Evolutionary conservation across 2,329 filamentous ascomycete species (phyloP), one percentile per base, ranked within the genome.

Genomic region (Colletotrichum filicis): DNA sequence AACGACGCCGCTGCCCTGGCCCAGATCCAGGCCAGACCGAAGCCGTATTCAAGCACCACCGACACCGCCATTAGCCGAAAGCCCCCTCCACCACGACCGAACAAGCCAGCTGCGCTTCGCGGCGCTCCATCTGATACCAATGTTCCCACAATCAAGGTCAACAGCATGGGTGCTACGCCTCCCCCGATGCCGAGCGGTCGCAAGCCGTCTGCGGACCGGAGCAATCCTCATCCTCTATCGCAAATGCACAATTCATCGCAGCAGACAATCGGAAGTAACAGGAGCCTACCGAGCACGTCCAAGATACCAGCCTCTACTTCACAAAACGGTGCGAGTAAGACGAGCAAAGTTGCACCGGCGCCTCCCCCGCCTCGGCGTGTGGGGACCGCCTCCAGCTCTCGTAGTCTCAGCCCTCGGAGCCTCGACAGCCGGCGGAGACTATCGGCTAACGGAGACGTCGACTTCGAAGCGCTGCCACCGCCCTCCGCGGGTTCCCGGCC

Each of bases 31-130:
- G 78, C 76, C 57, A 28, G 49, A 12, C 74, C 74, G 12, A 77
- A 71, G 32, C 62, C 76, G 55, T 68, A 35, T 28, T 71, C 74
- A 65, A 82, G 78, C 74, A 75, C 81, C 52, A 64, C 77, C 3
- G 82, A 83, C 52, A 28, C 65, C 1, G 74, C 81, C 1, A 74
- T 81, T 1, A 74, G 75, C 19, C 79, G 81, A 46, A 79, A 80
- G 58, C 64, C 68, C 14, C 61, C 75, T 16, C 69, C 76, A 0
- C 89, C 89, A 9, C 86, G 88, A 14, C 91, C 91, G 0, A 81
- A 80, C 4, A 93, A 93, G 78, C 91, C 91, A 0, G 78, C 83
- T 0, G 85, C 89, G 1, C 80, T 93, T 30, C 84, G 89, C 71
- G 85, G 88, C 75, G 75, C 80, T 3, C 81, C 82, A 0, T 84